phyloP scores from a whole-genome alignment of 1,284 basidiomycete genomes.

The Hypsizygus ulmarius region DNA sequence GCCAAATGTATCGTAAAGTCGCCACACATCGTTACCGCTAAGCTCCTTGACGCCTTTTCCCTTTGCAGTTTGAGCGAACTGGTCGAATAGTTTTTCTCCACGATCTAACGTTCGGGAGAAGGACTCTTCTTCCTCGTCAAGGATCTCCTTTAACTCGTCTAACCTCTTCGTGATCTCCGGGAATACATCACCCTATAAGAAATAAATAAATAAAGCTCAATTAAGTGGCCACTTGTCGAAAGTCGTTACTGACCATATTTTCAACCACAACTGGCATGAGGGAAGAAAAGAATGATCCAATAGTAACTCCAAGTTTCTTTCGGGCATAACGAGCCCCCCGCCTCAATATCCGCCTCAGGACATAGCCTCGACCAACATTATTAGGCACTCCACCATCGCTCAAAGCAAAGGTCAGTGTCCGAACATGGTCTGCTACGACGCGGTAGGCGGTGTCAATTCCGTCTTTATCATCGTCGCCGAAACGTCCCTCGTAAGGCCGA shows the following conservation, averaged over 20 bases:
- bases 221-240: not conserved
- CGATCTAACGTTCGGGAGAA: conserved; percentile 96
- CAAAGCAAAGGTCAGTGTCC: conserved; percentile 93
- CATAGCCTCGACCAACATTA: conserved; percentile 95
- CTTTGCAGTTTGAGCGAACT: conserved; percentile 76
- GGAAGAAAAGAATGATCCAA: conserved; percentile 94
- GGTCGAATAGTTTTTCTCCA: conserved; percentile 95
- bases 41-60: conserved; percentile 68
- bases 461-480: conserved; percentile 91
- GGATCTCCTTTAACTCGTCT: conserved; percentile 89
- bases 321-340: conserved; percentile 93
- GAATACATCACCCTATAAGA: conserved; percentile 78
- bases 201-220: not conserved
- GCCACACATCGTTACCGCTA: conserved; percentile 93
- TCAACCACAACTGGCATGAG: conserved; percentile 89
- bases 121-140: conserved; percentile 97
- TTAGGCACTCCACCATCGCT: conserved; percentile 96
- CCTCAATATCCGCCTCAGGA: conserved; percentile 88
- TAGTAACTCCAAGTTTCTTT: conserved; percentile 93
- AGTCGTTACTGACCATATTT: conserved; percentile 65
- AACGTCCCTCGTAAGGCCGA: conserved; percentile 84
- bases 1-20: conserved; percentile 97
- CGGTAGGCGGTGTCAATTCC: conserved; percentile 98
- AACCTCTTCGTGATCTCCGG: conserved; percentile 89
- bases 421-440: conserved; percentile 94